Evolutionary conservation across 2,329 filamentous ascomycete species (phyloP).

Genomic region (Pseudocercospora crystallina): DNA sequence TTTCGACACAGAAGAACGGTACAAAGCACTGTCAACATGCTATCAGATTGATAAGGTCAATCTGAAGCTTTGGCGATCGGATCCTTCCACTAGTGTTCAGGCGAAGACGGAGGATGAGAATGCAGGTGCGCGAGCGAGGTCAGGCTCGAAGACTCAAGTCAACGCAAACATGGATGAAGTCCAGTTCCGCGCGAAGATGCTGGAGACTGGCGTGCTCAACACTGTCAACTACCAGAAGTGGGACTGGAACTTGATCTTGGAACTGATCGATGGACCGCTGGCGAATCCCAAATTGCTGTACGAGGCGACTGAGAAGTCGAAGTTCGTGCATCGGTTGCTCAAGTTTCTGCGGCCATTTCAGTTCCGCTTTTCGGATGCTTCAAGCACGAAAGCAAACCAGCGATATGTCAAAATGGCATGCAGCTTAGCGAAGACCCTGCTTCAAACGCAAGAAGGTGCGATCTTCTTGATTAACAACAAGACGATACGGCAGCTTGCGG

Average conservation of each 20-base stretch:
- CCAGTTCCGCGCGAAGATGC: constrained; percentile 61
- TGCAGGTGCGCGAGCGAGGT: constrained; percentile 41
- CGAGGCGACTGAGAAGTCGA: constrained; percentile 90
- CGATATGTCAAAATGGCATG: constrained; percentile 91
- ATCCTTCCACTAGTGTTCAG: constrained; percentile 19
- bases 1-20: constrained; percentile 70
- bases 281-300: constrained; percentile 88
- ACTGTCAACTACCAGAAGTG: constrained; percentile 92
- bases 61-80: constrained; percentile 81
- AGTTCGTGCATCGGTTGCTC: constrained; percentile 91
- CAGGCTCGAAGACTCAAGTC: constrained; percentile 55
- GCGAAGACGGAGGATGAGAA: constrained; percentile 27
- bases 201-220: constrained; percentile 82
- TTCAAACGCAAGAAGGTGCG: constrained; percentile 81
- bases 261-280: constrained; percentile 87
- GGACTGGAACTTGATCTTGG: constrained; percentile 93
- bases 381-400: constrained; percentile 88
- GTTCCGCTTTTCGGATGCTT: constrained; percentile 85
- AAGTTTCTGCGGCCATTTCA: constrained; percentile 98
- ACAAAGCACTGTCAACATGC: constrained; percentile 82
- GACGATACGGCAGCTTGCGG: constrained; percentile 85
- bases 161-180: constrained; percentile 63
- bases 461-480: constrained; percentile 90
- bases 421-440: constrained; percentile 78
- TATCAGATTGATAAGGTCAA: constrained; percentile 99